phyloP scores from a whole-genome alignment of 306 rosid species.

The Arachis stenosperma region DNA sequence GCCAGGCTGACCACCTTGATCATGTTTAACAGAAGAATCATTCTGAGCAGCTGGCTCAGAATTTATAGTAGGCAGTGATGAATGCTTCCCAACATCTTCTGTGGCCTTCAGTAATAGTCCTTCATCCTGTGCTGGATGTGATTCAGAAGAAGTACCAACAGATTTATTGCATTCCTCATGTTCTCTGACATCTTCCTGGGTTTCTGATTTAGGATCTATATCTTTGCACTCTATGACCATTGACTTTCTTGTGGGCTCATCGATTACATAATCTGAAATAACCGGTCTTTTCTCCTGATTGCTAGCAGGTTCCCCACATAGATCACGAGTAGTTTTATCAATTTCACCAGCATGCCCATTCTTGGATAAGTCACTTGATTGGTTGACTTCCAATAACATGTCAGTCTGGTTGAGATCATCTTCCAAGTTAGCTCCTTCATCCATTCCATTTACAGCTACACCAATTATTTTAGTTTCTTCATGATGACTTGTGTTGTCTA shows the following conservation, averaged over 20 bases:
- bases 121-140: slow-evolving; percentile 33
- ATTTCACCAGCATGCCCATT: slow-evolving; percentile 34
- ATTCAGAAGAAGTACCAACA: slow-evolving; percentile 34
- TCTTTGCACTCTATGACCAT: slow-evolving; percentile 38
- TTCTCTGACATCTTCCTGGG: slow-evolving; percentile 33
- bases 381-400: slow-evolving; percentile 27
- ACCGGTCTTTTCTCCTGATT: slow-evolving; percentile 33
- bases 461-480: slow-evolving; percentile 36
- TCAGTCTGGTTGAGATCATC: neutral
- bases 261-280: slow-evolving; percentile 44
- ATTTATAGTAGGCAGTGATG: slow-evolving; percentile 37
- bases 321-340: slow-evolving; percentile 37
- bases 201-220: slow-evolving; percentile 29
- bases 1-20: slow-evolving; percentile 26
- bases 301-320: slow-evolving; percentile 37
- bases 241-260: slow-evolving; percentile 34
- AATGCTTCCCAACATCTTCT: slow-evolving; percentile 39
- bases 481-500: slow-evolving; percentile 16
- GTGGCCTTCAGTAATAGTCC: slow-evolving; percentile 38
- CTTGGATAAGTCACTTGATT: slow-evolving; percentile 39
- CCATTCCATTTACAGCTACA: slow-evolving; percentile 36
- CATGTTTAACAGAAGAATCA: slow-evolving; percentile 37
- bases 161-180: slow-evolving; percentile 36
- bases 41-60: slow-evolving; percentile 44
- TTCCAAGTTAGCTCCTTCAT: slow-evolving; percentile 38